Conservation (phyloP, 148 eudicot species). For the Arbutus unedo region DNA sequence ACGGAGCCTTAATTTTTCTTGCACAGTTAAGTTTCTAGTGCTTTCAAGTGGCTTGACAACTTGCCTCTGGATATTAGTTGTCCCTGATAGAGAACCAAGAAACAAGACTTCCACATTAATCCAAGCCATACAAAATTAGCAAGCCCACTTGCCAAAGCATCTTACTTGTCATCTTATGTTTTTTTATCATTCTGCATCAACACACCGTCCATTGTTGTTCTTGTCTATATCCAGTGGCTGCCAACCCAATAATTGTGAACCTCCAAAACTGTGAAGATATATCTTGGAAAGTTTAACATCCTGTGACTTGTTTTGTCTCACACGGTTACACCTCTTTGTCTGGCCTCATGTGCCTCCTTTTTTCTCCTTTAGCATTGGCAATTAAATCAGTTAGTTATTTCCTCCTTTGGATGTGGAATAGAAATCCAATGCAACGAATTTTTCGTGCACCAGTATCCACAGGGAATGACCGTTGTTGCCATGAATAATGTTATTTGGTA, state of each 20-base stretch:
- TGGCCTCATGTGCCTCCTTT: background rate
- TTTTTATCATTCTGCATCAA: background rate
- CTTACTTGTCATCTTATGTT: background rate
- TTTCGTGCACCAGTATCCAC: background rate
- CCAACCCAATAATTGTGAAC: background rate
- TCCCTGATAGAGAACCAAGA: background rate
- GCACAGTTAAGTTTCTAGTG: too few species aligned
- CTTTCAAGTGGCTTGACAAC: background rate
- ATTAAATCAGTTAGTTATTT: background rate
- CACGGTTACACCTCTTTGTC: background rate
- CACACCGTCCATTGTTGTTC: background rate
- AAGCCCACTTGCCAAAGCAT: background rate
- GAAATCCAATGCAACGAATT: background rate
- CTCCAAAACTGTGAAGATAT: background rate
- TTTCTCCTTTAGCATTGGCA: background rate
- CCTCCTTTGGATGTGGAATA: background rate
- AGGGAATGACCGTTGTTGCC: background rate
- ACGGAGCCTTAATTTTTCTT: too few species aligned
- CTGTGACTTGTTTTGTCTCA: background rate
- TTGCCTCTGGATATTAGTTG: background rate
- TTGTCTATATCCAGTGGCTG: background rate
- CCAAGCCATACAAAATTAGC: background rate
- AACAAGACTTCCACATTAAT: background rate
- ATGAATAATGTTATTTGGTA: background rate
- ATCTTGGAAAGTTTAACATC: background rate